Evolutionary conservation across 2,329 filamentous ascomycete species (phyloP).

Genomic region (Aspergillus fructus): DNA sequence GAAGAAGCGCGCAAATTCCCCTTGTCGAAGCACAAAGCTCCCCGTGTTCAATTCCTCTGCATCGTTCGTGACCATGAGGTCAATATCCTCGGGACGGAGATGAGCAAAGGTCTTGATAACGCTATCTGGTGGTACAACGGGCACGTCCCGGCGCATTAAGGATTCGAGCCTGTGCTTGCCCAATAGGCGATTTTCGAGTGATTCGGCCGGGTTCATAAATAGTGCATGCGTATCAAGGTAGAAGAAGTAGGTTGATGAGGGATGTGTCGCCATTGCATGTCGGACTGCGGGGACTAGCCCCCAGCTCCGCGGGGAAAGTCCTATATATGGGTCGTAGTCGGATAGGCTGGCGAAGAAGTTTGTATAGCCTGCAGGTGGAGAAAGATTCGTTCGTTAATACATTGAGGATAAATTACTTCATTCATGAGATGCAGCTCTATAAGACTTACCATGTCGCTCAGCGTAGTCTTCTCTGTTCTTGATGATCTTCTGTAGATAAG

Average conservation of each 20-base stretch:
- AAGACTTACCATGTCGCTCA: constrained; percentile 70
- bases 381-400: neutral
- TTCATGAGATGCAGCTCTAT: neutral
- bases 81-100: constrained; percentile 72
- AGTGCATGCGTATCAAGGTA: constrained; percentile 80
- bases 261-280: constrained; percentile 79
- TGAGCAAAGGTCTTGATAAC: constrained; percentile 93
- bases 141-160: constrained; percentile 78
- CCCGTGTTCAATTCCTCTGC: constrained; percentile 71
- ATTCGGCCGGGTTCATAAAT: constrained; percentile 78
- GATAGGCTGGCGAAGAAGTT: constrained; percentile 76
- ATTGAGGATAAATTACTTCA: neutral
- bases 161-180: constrained; percentile 65
- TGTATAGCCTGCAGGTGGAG: constrained; percentile 65
- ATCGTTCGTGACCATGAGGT: constrained; percentile 83
- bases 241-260: constrained; percentile 79
- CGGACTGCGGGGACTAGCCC: constrained; percentile 79
- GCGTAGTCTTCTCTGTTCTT: constrained; percentile 86
- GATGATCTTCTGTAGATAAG: constrained; percentile 71
- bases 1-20: constrained; percentile 90
- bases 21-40: constrained; percentile 77
- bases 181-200: constrained; percentile 71
- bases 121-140: constrained; percentile 91
- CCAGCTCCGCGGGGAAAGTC: constrained; percentile 46
- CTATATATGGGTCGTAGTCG: constrained; percentile 61